phyloP scores from a whole-genome alignment of 352 stramenopile genomes.

The Phytopythium boreale region DNA sequence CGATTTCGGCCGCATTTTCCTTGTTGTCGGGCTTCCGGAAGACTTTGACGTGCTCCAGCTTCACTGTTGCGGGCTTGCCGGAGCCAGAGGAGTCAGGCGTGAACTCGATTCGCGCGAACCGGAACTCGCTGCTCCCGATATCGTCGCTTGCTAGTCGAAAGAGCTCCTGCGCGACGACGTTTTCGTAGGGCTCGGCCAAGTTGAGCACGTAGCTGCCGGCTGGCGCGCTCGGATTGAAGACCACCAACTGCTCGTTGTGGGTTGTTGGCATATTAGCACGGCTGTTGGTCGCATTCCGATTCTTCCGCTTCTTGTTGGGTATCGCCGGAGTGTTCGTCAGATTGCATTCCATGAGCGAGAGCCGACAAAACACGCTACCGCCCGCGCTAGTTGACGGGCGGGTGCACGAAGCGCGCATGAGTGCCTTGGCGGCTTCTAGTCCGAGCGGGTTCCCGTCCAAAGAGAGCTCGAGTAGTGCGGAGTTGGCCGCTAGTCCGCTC shows the following conservation, averaged over 20 bases:
- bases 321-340: constrained; percentile 12
- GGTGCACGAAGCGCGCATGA: constrained; percentile 55
- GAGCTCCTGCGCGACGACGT: constrained; percentile 70
- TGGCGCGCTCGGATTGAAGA: constrained; percentile 62
- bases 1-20: neutral
- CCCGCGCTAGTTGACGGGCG: constrained; percentile 8
- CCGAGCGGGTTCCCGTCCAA: constrained; percentile 64
- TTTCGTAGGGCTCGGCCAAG: constrained; percentile 67
- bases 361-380: constrained; percentile 25
- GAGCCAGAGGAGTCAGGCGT: constrained; percentile 1
- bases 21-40: neutral
- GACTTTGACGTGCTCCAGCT: constrained; percentile 18
- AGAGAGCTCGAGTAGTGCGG: constrained; percentile 37
- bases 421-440: constrained; percentile 42
- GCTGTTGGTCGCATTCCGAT: neutral
- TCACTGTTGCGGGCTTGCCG: constrained; percentile 10
- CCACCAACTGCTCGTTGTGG: constrained; percentile 23
- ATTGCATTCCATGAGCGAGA: constrained; percentile 59
- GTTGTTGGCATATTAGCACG: constrained; percentile 11
- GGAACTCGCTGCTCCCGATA: constrained; percentile 16
- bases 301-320: neutral
- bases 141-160: constrained; percentile 48
- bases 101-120: constrained; percentile 57
- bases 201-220: constrained; percentile 55
- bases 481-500: constrained; percentile 50